phyloP scores from a whole-genome alignment of 768 basidiomycete genomes.

The Trametes meyenii region DNA sequence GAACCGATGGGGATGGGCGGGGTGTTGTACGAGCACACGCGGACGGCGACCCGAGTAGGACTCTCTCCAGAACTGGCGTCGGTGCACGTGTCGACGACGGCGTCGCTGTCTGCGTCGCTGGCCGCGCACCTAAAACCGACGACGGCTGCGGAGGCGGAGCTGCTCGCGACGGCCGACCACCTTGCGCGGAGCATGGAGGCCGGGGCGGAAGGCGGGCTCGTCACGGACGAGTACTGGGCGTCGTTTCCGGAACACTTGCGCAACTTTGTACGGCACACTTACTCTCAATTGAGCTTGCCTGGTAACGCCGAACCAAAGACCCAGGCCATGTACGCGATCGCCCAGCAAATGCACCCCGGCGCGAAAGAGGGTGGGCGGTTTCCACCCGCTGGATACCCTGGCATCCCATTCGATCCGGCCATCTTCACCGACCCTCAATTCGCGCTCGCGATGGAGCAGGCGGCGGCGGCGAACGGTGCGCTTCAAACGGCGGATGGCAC shows the following conservation, averaged over 20 bases:
- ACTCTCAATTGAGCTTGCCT: slow-evolving; percentile 36
- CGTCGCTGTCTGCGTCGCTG: slow-evolving; percentile 43
- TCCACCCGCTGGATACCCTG: slow-evolving; percentile 45
- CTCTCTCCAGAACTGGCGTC: slow-evolving; percentile 53
- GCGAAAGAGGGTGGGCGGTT: slow-evolving; percentile 36
- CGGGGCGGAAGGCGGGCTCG: slow-evolving; percentile 38
- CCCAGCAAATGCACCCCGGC: slow-evolving; percentile 62
- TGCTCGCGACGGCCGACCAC: slow-evolving; percentile 63
- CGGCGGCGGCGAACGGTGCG: slow-evolving; percentile 39
- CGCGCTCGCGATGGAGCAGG: slow-evolving; percentile 53
- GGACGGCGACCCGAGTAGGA: slow-evolving; percentile 33
- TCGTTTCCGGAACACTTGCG: slow-evolving; percentile 68
- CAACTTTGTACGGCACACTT: slow-evolving; percentile 58
- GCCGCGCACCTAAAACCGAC: slow-evolving; percentile 36
- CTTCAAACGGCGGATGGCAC: slow-evolving; percentile 17
- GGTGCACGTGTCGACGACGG: slow-evolving; percentile 49
- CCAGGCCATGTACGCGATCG: slow-evolving; percentile 67
- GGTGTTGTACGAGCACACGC: slow-evolving; percentile 16
- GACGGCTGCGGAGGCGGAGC: slow-evolving; percentile 55
- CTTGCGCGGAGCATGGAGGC: slow-evolving; percentile 58
- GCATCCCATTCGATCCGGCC: slow-evolving; percentile 52
- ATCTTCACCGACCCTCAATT: slow-evolving; percentile 59
- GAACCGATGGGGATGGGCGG: slow-evolving; percentile 26
- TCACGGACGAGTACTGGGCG: slow-evolving; percentile 72
- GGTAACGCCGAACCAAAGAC: slow-evolving; percentile 47